phyloP scores from a whole-genome alignment of 306 rosid species.

The Purshia tridentata region DNA sequence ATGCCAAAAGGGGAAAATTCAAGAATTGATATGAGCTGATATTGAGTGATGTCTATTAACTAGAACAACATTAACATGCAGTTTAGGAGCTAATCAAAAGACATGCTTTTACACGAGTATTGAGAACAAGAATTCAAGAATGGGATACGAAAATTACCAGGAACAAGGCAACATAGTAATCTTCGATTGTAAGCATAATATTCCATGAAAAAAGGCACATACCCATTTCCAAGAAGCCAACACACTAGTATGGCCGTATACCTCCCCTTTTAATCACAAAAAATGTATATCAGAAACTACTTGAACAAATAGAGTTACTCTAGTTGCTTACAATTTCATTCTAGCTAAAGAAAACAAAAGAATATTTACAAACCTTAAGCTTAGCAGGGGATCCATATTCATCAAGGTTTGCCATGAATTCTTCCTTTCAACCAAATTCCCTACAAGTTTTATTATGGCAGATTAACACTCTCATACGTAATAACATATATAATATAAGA shows the following conservation, averaged over 20 bases:
- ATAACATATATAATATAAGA: not conserved
- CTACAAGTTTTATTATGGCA: conserved; percentile 3
- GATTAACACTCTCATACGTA: not conserved
- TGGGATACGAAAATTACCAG: conserved; percentile 50
- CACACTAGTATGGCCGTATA: conserved; percentile 54
- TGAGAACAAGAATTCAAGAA: not conserved
- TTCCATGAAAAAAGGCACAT: conserved; percentile 87
- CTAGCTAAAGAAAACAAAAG: not conserved
- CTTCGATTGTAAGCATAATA: conserved; percentile 85
- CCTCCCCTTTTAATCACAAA: conserved; percentile 52
- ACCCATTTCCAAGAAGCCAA: conserved; percentile 92
- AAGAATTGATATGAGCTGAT: too few species aligned
- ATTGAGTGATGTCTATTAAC: too few species aligned
- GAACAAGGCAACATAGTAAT: conserved; percentile 70
- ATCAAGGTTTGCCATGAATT: conserved; percentile 32
- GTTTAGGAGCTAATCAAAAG: not conserved
- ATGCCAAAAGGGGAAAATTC: too few species aligned
- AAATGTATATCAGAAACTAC: conserved; percentile 14
- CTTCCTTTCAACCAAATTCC: conserved; percentile 29
- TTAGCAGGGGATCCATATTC: conserved; percentile 36
- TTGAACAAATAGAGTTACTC: not conserved
- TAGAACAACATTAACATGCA: too few species aligned
- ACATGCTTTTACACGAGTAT: not conserved
- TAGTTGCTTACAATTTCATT: not conserved
- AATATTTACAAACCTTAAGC: conserved; percentile 47